phyloP scores from a whole-genome alignment of 2,329 filamentous ascomycete species.

The Parascedosporium putredinis region DNA sequence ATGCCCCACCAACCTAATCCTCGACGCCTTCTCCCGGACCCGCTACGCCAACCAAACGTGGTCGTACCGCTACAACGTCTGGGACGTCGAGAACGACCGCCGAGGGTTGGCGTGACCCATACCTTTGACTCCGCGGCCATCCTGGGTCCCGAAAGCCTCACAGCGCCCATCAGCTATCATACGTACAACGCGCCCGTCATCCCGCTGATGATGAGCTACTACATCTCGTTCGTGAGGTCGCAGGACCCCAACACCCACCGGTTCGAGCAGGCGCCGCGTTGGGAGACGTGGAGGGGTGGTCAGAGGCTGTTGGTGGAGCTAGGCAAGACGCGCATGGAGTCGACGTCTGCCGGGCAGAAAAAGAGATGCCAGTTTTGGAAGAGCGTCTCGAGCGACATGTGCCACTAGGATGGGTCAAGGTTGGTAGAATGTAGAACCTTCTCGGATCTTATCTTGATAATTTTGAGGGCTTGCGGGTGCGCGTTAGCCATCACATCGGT shows the following conservation, averaged over 20 bases:
- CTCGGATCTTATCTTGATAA: too few relatives aligned
- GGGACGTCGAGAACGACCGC: constrained; percentile 23
- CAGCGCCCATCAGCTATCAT: constrained; percentile 26
- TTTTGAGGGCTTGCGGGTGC: too few relatives aligned
- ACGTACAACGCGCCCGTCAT: constrained; percentile 34
- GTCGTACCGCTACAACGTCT: constrained; percentile 40
- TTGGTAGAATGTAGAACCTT: too few relatives aligned
- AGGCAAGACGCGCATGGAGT: constrained; percentile 27
- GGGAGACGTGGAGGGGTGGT: constrained; percentile 28
- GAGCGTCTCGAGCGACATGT: constrained; percentile 19
- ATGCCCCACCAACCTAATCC: constrained; percentile 30
- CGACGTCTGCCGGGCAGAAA: constrained; percentile 14
- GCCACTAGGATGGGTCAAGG: too few relatives aligned
- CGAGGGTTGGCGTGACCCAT: constrained; percentile 37
- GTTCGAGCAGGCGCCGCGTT: constrained; percentile 24
- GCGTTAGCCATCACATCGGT: too few relatives aligned
- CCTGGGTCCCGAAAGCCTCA: constrained; percentile 29
- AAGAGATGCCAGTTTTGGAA: constrained; percentile 30
- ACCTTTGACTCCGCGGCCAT: constrained; percentile 36
- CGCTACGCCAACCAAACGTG: constrained; percentile 21
- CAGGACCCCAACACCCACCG: constrained; percentile 32
- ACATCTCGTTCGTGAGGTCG: constrained; percentile 34
- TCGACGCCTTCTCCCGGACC: constrained; percentile 21
- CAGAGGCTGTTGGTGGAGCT: constrained; percentile 28
- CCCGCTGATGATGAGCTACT: constrained; percentile 37